Evolutionary conservation across 2,329 filamentous ascomycete species (phyloP).

Genomic region (Mycosphaerella arachidis): DNA sequence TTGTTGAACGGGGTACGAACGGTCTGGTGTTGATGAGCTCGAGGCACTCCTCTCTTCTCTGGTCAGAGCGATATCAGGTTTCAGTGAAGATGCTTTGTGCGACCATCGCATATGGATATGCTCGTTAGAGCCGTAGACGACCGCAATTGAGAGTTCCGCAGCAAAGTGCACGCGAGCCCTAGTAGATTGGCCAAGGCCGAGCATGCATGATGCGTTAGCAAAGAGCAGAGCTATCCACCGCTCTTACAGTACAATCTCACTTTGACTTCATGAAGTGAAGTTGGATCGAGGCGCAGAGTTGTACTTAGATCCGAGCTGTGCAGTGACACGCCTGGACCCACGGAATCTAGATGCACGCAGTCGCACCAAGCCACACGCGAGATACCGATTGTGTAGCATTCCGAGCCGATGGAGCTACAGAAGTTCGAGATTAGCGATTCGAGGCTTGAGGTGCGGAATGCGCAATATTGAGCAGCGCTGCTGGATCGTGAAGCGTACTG

Average conservation of each 20-base stretch:
- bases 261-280: constrained; percentile 2
- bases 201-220: constrained; percentile 4
- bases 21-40: background rate
- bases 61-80: background rate
- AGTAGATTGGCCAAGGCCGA: background rate
- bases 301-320: constrained; percentile 3
- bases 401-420: constrained; percentile 21
- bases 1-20: background rate
- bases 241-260: constrained; percentile 1
- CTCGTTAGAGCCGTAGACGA: background rate
- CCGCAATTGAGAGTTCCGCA: background rate
- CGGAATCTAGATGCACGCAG: background rate
- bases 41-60: background rate
- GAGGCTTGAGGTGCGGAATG: constrained; percentile 27
- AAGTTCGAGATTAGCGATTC: constrained; percentile 32
- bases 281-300: background rate
- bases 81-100: constrained; percentile 1
- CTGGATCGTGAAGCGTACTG: background rate
- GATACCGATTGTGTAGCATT: constrained; percentile 9
- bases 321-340: background rate
- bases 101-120: background rate
- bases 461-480: background rate
- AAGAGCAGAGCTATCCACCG: constrained; percentile 1
- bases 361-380: constrained; percentile 1
- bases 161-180: background rate